These are phyloP conservation scores for Stephania yunnanensis DNA, from an alignment of 164 flowering plant genomes.

Conservation along the genomic window DNA sequence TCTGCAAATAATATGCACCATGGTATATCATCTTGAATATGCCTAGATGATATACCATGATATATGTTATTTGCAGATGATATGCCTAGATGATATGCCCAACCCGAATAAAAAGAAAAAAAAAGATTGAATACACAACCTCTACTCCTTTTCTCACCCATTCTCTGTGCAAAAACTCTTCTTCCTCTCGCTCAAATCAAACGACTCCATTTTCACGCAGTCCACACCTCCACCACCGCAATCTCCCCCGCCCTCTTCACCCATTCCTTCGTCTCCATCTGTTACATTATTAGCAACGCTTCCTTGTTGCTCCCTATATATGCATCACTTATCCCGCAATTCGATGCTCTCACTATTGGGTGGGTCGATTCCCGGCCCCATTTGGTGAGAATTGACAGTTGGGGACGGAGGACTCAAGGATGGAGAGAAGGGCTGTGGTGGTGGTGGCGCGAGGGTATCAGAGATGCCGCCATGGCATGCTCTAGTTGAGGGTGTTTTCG, in stretches of 20 bases:
- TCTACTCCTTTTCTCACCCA: no score
- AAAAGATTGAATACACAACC: no score
- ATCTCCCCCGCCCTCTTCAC: constrained; percentile 63
- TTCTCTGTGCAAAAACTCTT: no score
- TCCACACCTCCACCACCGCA: constrained; percentile 24
- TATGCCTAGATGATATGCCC: no score
- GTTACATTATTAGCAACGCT: constrained; percentile 80
- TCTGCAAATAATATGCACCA: no score
- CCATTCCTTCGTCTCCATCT: constrained; percentile 64
- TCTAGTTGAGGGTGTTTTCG: no score
- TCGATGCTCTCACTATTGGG: constrained; percentile 67
- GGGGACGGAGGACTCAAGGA: constrained; percentile 75
- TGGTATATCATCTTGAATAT: no score
- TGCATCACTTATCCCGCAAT: constrained; percentile 68
- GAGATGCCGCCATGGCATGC: constrained; percentile 58
- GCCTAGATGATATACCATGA: no score
- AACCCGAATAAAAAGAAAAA: no score
- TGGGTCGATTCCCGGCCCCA: constrained; percentile 93
- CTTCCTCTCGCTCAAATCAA: no score
- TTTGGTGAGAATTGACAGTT: constrained; percentile 71
- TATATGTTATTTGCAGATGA: no score
- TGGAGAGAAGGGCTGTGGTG: constrained; percentile 65
- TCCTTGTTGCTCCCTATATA: constrained; percentile 59
- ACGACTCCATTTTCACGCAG: no score
- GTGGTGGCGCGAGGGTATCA: constrained; percentile 60